These are phyloP conservation scores for Paracoccidioides lutzii DNA, from an alignment of 2,329 filamentous ascomycete genomes.

Conservation along the genomic window DNA sequence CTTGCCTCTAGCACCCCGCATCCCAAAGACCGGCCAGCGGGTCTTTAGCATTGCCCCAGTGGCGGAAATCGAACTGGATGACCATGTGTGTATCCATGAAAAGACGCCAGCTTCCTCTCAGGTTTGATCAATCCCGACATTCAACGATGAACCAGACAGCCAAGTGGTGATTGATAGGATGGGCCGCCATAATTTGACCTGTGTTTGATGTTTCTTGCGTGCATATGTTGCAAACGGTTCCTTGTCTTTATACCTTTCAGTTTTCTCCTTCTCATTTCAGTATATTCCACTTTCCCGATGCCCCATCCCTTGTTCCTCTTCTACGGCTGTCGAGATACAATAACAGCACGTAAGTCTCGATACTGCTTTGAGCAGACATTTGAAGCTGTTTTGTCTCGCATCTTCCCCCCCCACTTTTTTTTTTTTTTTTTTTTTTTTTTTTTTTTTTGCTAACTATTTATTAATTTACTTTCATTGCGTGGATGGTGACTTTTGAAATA, in stretches of 20 bases:
- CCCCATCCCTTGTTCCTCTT: neutral
- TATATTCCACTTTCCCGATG: neutral
- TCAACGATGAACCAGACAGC: neutral
- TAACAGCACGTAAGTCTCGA: neutral
- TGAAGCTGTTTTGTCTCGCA: neutral
- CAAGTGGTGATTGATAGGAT: neutral
- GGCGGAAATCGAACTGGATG: neutral
- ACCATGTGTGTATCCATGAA: neutral
- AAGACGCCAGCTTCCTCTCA: neutral
- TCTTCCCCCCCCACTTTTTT: neutral
- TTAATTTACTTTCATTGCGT: neutral
- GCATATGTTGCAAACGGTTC: neutral
- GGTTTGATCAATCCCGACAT: neutral
- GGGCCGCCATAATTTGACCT: no score
- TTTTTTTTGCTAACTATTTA: neutral
- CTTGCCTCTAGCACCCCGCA: neutral
- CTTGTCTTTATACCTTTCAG: neutral
- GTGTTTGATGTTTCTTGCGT: neutral
- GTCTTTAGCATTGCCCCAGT: neutral
- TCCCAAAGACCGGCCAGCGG: neutral
- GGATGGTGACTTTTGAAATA: neutral
- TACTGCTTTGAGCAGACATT: neutral
- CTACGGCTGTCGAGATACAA: neutral
- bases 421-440: neutral
- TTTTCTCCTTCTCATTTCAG: neutral